These are phyloP conservation scores for Penicillium canariense DNA, from an alignment of 495 filamentous ascomycete species.

Conservation along the genomic window DNA sequence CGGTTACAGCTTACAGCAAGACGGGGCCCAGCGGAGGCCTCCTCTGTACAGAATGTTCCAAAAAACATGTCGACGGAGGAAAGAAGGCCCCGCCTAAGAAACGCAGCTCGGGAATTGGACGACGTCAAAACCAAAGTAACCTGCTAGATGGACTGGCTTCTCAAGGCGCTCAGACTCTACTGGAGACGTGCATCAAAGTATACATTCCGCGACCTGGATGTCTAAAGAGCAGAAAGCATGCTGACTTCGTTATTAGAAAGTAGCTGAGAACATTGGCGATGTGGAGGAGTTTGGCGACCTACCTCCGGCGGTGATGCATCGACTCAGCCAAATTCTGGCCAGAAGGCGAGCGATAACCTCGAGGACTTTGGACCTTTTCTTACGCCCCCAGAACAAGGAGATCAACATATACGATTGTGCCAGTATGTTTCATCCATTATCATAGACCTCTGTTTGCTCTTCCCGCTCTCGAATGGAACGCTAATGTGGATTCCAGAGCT, in stretches of 20 bases:
- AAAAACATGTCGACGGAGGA: conserved; percentile 61
- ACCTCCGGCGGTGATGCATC: conserved; percentile 62
- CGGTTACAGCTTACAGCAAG: conserved; percentile 86
- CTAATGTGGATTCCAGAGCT: conserved; percentile 50
- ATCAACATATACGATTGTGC: conserved; percentile 80
- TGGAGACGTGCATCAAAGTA: conserved; percentile 75
- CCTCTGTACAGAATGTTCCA: conserved; percentile 83
- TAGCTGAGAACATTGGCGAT: conserved; percentile 77
- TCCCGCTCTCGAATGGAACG: background rate
- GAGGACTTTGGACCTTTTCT: conserved; percentile 70
- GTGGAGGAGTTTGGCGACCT: conserved; percentile 83
- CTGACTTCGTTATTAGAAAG: conserved; percentile 46
- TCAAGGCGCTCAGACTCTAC: conserved; percentile 68
- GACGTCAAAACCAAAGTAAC: conserved; percentile 73
- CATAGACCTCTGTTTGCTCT: background rate
- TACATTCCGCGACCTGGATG: conserved; percentile 16
- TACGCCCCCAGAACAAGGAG: conserved; percentile 61
- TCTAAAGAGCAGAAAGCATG: background rate
- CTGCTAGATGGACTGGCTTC: conserved; percentile 70
- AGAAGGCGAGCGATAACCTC: conserved; percentile 72
- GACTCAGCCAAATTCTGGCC: conserved; percentile 75
- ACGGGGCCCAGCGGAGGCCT: conserved; percentile 78
- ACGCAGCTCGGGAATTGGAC: conserved; percentile 44
- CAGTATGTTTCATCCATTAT: conserved; percentile 39
- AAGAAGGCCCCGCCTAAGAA: conserved; percentile 65